Evolutionary conservation across 1,139 yeast species (phyloP), one percentile per base, ranked within the genome.

Genomic region (Pichia sp.): DNA sequence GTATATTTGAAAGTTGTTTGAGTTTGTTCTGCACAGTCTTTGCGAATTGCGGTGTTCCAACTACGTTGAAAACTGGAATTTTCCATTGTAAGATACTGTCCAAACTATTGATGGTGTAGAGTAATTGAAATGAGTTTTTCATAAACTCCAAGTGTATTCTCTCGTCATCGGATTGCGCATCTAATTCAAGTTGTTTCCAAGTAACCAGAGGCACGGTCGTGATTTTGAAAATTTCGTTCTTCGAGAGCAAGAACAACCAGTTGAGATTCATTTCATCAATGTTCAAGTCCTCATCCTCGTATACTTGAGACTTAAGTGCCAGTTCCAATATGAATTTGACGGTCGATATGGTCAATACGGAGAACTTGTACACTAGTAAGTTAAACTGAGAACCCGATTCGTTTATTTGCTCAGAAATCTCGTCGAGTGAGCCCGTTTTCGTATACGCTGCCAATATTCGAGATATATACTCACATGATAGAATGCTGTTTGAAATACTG

Each of bases 221-320:
- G 1, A 30, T 9, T 13, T 33, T 28, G 10, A 37, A 30, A 10
- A 44, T 27, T 9, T 42, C 37, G 22, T 30, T 27, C n/a, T 34
- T 37, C 5, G 39, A 24, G n/a, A 38, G 16, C 9, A 25, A 31
- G 16, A 21, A 20, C 12, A 44, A 35, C 44, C 44, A 33, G 58
- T 52, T 39, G n/a, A 53, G 38, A 34, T 74, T 75, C 79, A 80
- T 74, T 11, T 66, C 63, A 45, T 80, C 71, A 2, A 82, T 74
- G 38, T 77, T 77, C 34, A 82, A 59, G 55, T 82, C 93, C 51
- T 82, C 93, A 49, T 82, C 91, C 48, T 81, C 88, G 47, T 75
- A 77, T 14, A 82, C 62, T 7, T 77, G 80, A n/a, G 77, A 78
- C 14, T 67, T 60, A 36, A 56, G 62, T 1, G 78, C 75, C 25